Evolutionary conservation across 129 eudicot species (phyloP), one percentile per base, ranked within the genome.

Genomic region (Artemisia tridentata): DNA sequence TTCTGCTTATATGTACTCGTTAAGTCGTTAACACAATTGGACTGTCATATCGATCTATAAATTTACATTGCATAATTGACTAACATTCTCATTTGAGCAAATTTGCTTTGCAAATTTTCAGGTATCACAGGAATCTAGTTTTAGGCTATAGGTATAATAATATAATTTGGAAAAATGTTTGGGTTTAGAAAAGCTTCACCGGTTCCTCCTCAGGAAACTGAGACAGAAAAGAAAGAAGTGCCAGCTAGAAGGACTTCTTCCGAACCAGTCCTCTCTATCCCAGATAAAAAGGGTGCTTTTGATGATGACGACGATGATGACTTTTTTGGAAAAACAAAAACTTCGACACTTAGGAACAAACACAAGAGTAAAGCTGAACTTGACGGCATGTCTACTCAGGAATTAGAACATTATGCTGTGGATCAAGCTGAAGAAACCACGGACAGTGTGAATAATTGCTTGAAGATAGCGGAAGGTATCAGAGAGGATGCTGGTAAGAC

Each of bases 391-490:
- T 93, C 98, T 8, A 80, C 72, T 29, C 97, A 93, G 56, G 92
- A 93, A 69, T 65, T 93, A 43, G 97, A 93, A 67, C n/a, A 72
- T n/a, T 87, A 89, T 81, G 98, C 93, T 1, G 98, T 80, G 25
- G 65, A 87, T 70, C 80, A 81, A 57, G 80, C 98, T 45, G 71
- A 84, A 68, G 96, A 93, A 29, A 89, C 96, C 6, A 90, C 98
- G 7, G 82, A 70, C 25, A 68, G 90, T 7, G 98, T 90, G 18
- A 84, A 90, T 56, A 93, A 85, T 52, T 84, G 92, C 73, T 76
- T 89, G 58, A 84, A 75, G 63, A 93, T 93, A 4, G 98, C 98
- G 0, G 92, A 85, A 68, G 97, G 85, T 31, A 93, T 93, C n/a
- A 87, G 90, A 67, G 66, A 73, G 27, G 92, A 86, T 65, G 98